Evolutionary conservation across 192 early-diverging fungal genomes (phyloP).

Genomic region (Mortierella hygrophila): DNA sequence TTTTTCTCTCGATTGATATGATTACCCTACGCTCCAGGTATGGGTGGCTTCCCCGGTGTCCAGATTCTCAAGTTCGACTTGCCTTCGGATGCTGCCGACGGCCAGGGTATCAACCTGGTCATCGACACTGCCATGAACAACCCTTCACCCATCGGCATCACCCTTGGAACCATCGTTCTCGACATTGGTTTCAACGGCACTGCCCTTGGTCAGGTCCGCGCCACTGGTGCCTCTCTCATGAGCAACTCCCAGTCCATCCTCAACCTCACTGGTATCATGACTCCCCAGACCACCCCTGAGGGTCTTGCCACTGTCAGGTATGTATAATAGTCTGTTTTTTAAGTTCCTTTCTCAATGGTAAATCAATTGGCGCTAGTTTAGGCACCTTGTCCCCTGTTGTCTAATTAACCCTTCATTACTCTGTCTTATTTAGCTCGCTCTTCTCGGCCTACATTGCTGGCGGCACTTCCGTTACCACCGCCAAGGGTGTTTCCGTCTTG

Average conservation of each 20-base stretch:
- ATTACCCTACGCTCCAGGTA: slow-evolving; percentile 18
- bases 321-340: background rate
- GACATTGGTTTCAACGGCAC: slow-evolving; percentile 57
- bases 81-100: slow-evolving; percentile 61
- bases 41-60: slow-evolving; percentile 56
- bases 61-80: slow-evolving; percentile 56
- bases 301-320: slow-evolving; percentile 62
- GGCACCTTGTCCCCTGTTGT: background rate
- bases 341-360: background rate
- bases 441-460: slow-evolving; percentile 70
- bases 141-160: slow-evolving; percentile 67
- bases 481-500: slow-evolving; percentile 63
- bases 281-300: slow-evolving; percentile 61
- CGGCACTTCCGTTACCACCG: slow-evolving; percentile 57
- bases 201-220: slow-evolving; percentile 63
- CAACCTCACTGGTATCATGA: slow-evolving; percentile 63
- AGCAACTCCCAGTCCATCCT: slow-evolving; percentile 47
- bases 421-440: slow-evolving; percentile 27
- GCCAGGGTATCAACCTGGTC: slow-evolving; percentile 69
- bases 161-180: slow-evolving; percentile 61
- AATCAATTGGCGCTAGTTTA: background rate
- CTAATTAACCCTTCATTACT: background rate
- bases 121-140: slow-evolving; percentile 75
- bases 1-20: no score
- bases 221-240: slow-evolving; percentile 65